A percentile compares a stretch with the other conserved stretches of the same genome.
These are phyloP conservation scores for Helianthus annuus DNA, from an alignment of 129 eudicot genomes.

Conservation along the genomic window DNA sequence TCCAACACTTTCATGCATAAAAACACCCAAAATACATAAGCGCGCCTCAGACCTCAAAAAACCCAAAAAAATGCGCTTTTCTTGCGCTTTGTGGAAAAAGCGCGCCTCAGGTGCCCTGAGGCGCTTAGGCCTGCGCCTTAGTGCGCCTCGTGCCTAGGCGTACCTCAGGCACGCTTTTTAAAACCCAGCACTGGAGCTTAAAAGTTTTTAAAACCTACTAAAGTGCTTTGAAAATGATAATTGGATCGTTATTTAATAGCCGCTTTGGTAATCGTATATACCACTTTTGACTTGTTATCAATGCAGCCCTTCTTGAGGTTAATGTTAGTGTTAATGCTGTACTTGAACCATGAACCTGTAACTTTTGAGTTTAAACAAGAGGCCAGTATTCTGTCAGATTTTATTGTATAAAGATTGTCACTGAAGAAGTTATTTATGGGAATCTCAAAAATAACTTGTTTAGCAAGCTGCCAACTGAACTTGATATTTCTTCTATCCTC, in stretches of 20 bases:
- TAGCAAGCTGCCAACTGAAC: background rate
- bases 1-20: too few species aligned
- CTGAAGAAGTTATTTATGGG: background rate
- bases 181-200: too few species aligned
- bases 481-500: constrained; percentile 3
- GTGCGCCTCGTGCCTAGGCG: too few species aligned
- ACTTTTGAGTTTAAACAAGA: background rate
- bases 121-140: too few species aligned
- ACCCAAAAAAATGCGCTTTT: too few species aligned
- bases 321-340: background rate
- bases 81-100: too few species aligned
- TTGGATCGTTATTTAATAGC: background rate
- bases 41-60: too few species aligned
- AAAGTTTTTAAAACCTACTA: too few species aligned
- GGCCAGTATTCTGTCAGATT: background rate
- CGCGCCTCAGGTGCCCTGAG: too few species aligned
- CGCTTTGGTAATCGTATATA: background rate
- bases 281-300: background rate
- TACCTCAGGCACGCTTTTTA: too few species aligned
- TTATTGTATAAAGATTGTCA: background rate
- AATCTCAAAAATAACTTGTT: background rate
- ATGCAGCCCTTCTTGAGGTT: background rate
- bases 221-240: too few species aligned
- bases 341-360: background rate
- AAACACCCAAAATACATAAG: too few species aligned